Evolutionary conservation across 306 rosid species (phyloP).

Genomic region (Inga oerstediana): DNA sequence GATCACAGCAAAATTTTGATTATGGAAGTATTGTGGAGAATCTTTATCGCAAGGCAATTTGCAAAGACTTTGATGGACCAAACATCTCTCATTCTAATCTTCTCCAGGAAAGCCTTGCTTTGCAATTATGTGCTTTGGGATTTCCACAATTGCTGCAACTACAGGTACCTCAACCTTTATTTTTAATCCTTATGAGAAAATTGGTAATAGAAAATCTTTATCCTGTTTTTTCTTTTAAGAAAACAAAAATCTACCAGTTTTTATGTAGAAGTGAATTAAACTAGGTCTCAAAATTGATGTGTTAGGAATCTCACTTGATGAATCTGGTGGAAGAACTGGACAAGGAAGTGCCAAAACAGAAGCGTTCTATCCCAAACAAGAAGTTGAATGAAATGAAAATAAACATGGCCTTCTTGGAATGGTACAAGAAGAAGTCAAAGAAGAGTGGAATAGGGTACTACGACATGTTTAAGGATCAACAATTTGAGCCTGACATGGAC

Average conservation of each 20-base stretch:
- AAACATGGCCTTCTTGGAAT: conserved; percentile 57
- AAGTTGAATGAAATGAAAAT: conserved; percentile 24
- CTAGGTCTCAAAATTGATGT: not conserved
- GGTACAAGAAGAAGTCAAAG: conserved; percentile 56
- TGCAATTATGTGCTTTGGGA: conserved; percentile 49
- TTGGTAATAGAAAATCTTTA: too few relatives aligned
- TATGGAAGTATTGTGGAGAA: conserved; percentile 37
- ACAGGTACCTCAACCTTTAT: conserved; percentile 38
- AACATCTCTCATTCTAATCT: conserved; percentile 25
- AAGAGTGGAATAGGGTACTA: conserved; percentile 45
- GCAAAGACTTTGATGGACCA: not conserved
- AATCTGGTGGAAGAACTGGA: conserved; percentile 13
- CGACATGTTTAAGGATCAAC: conserved; percentile 47
- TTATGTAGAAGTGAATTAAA: too few relatives aligned
- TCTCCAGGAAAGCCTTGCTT: conserved; percentile 36
- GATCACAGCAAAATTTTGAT: not conserved
- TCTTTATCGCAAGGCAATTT: conserved; percentile 32
- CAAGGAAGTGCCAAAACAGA: conserved; percentile 4
- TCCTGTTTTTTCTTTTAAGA: too few relatives aligned
- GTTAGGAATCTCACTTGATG: not conserved
- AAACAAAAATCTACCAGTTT: too few relatives aligned
- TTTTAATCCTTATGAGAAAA: not conserved
- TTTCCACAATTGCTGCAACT: not conserved
- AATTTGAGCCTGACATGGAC: not conserved
- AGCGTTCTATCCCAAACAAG: conserved; percentile 9